These are phyloP conservation scores for Elaeis oleifera DNA, from an alignment of 202 grass and related monocot genomes.

Conservation along the genomic window DNA sequence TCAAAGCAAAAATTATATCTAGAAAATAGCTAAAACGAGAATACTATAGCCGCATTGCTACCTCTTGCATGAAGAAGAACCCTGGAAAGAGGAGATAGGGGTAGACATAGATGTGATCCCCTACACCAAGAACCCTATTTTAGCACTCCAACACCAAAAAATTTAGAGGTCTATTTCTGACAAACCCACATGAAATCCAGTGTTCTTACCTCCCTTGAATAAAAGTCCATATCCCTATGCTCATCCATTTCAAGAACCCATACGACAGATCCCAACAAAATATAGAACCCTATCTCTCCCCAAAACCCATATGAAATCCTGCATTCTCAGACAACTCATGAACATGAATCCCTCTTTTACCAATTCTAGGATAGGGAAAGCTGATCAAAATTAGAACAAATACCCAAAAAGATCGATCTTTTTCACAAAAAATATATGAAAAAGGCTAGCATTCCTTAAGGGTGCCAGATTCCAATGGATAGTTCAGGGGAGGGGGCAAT, in stretches of 20 bases:
- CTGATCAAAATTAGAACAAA: background rate
- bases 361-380: background rate
- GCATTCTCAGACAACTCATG: background rate
- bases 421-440: too few relatives aligned
- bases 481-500: too few relatives aligned
- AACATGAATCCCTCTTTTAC: constrained; percentile 5
- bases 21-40: background rate
- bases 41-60: background rate
- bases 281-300: background rate
- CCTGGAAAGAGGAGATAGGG: background rate
- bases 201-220: background rate
- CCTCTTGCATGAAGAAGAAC: background rate
- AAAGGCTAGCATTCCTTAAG: too few relatives aligned
- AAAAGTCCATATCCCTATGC: background rate
- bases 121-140: constrained; percentile 18
- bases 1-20: background rate
- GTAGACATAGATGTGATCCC: background rate
- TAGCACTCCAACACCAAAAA: background rate
- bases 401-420: background rate
- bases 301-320: background rate
- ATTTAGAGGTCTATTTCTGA: background rate
- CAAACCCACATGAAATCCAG: constrained; percentile 12
- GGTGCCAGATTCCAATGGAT: too few relatives aligned
- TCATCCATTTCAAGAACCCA: background rate
- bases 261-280: too few relatives aligned